Percentiles rank a stretch among this genome's conserved stretches.
phyloP scores from a whole-genome alignment of 257 asterid species.

The Plectranthus barbatus region DNA sequence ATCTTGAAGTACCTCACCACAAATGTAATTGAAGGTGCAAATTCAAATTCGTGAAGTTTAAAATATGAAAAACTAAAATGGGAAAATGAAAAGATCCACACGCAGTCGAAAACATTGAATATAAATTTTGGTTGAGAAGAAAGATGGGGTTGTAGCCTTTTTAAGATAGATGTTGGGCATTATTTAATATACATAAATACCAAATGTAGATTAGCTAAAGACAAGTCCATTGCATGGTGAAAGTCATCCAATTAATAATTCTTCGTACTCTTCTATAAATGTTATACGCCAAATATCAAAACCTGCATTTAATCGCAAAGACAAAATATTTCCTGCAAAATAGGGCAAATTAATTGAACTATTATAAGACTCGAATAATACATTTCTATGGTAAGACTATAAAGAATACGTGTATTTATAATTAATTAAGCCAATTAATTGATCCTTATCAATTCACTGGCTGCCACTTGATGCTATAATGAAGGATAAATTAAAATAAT shows the following conservation, averaged over 20 bases:
- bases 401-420: not conserved
- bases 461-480: too few species aligned
- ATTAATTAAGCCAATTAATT: too few species aligned
- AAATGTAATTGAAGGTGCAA: not conserved
- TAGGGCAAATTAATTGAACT: conserved; percentile 19
- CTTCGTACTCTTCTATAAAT: conserved; percentile 11
- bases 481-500: too few species aligned
- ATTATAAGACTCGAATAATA: not conserved
- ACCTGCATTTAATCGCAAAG: conserved; percentile 16
- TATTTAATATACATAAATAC: not conserved
- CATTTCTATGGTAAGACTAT: not conserved
- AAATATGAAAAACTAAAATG: not conserved
- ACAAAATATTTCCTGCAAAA: conserved; percentile 13
- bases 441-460: too few species aligned
- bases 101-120: not conserved
- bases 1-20: too few species aligned
- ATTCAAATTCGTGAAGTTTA: not conserved
- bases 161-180: not conserved
- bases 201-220: not conserved
- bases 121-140: not conserved
- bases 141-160: not conserved
- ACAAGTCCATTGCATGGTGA: not conserved
- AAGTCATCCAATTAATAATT: conserved; percentile 5
- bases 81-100: too few species aligned
- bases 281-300: conserved; percentile 13